Evolutionary conservation across 768 basidiomycete species (phyloP), one percentile per base, ranked within the genome.

Genomic region (Rossbeevera mucosa): DNA sequence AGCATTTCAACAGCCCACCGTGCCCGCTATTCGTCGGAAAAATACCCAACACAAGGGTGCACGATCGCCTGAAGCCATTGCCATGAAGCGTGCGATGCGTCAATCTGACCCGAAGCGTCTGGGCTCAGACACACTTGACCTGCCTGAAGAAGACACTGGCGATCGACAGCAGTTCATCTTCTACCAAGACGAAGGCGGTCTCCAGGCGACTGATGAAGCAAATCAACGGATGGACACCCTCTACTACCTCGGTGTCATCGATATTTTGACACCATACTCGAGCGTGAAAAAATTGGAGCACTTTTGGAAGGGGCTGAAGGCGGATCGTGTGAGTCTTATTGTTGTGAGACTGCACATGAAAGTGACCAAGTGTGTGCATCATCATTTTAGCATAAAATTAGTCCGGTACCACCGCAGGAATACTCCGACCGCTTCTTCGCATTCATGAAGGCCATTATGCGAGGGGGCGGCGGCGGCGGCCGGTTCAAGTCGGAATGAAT

Each of bases 211-310:
- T 16, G 84, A 94, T 67, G 94, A 97, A 61, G 71, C 69, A 8
- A 95, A 98, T 67, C 76, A 79, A 18, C 69, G 76, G 2, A 69
- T 86, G 71, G 85, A 87, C 57, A 82, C 81, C 44, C 87, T 96
- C 50, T 96, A 95, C 69, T 97, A 97, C 68, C 75, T 97, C 8
- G 95, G 96, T 21, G 81, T 99, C 49, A 99, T 99, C 63, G 96
- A 99, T 70, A 98, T 97, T 58, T 72, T 94, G 54, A 98, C 96
- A 22, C 95, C 94, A 2, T 99, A 91, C 67, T 80, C 76, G 18
- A 59, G 67, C 18, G 59, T 79, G 54, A 99, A 99, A 78, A 83
- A 81, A 66, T 50, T 86, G 18, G 96, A 99, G 70, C 86, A 91
- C 68, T 74, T 91, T 52, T 98, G 92, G 91, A 95, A 96, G 73